A percentile compares a stretch with the other conserved stretches of the same genome.
Evolutionary conservation across 805 yeast species (phyloP).

Genomic region (Candida insectalens): DNA sequence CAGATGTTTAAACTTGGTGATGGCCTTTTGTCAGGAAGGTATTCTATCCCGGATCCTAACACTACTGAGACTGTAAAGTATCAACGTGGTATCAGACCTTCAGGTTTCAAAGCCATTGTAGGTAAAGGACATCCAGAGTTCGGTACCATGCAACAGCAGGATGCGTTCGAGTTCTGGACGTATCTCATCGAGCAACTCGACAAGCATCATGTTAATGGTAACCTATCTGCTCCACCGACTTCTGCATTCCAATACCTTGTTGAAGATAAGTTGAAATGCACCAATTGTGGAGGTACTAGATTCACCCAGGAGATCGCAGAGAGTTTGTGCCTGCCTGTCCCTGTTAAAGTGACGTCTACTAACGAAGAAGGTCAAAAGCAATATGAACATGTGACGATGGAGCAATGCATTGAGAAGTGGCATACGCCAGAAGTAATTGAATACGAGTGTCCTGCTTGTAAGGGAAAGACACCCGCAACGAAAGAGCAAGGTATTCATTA

Average conservation of each 20-base stretch:
- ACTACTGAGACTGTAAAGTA: constrained; percentile 36
- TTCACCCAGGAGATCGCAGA: constrained; percentile 49
- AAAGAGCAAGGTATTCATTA: constrained; percentile 43
- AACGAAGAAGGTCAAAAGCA: constrained; percentile 35
- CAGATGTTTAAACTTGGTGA: constrained; percentile 75
- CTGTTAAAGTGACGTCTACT: constrained; percentile 27
- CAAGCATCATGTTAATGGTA: constrained; percentile 24
- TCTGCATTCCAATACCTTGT: constrained; percentile 53
- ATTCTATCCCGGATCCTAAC: constrained; percentile 47
- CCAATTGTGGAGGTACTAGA: constrained; percentile 50
- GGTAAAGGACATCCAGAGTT: constrained; percentile 80
- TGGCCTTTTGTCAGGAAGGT: constrained; percentile 69
- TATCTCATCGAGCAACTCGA: constrained; percentile 60
- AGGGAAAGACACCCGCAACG: constrained; percentile 24
- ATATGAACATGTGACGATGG: constrained; percentile 41
- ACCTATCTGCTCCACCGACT: constrained; percentile 32
- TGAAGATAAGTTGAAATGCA: constrained; percentile 53
- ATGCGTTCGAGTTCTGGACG: constrained; percentile 81
- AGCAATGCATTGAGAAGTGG: constrained; percentile 36
- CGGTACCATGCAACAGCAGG: constrained; percentile 83
- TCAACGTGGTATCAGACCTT: constrained; percentile 72
- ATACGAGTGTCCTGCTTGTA: constrained; percentile 52
- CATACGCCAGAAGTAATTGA: constrained; percentile 47
- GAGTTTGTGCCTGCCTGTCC: constrained; percentile 51
- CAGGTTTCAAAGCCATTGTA: constrained; percentile 62